phyloP scores from a whole-genome alignment of 345 rosid genomes.

The Camelina hispida region DNA sequence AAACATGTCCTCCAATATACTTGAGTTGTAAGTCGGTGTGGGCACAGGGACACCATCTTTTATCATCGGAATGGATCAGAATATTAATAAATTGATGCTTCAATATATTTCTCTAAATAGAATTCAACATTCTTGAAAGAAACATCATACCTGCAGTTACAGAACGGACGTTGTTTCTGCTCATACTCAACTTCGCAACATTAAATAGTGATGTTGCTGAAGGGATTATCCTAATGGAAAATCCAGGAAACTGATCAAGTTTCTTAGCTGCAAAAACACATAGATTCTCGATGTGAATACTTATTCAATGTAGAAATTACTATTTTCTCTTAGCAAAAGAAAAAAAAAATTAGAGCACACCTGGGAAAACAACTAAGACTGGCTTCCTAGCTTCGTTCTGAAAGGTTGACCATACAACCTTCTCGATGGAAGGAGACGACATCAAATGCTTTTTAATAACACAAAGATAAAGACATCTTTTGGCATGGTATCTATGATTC shows the following conservation, averaged over 20 bases:
- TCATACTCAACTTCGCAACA: slow-evolving; percentile 68
- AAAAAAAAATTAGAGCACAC: slow-evolving; percentile 43
- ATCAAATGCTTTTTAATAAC: slow-evolving; percentile 67
- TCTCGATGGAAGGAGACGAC: slow-evolving; percentile 52
- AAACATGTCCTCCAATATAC: slow-evolving; percentile 87
- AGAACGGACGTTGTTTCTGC: slow-evolving; percentile 70
- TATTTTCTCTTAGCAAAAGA: background rate
- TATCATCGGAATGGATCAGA: slow-evolving; percentile 34
- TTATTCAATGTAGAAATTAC: background rate
- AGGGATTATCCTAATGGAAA: slow-evolving; percentile 75
- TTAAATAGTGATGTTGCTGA: slow-evolving; percentile 67
- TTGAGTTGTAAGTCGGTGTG: slow-evolving; percentile 76
- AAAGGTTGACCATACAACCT: slow-evolving; percentile 77
- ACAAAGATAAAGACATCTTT: slow-evolving; percentile 82
- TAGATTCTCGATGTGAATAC: slow-evolving; percentile 21
- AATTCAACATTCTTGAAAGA: slow-evolving; percentile 3
- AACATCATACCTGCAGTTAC: slow-evolving; percentile 56
- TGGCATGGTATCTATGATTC: slow-evolving; percentile 88
- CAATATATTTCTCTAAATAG: slow-evolving; percentile 6
- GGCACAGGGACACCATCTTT: slow-evolving; percentile 57
- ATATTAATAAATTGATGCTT: slow-evolving; percentile 14
- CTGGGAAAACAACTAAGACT: slow-evolving; percentile 73
- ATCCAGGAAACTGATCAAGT: slow-evolving; percentile 58
- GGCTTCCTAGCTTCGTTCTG: slow-evolving; percentile 97
- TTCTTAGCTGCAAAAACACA: slow-evolving; percentile 52